Conservation (phyloP, 2,329 filamentous ascomycete species). For the Sporothrix globosa region DNA sequence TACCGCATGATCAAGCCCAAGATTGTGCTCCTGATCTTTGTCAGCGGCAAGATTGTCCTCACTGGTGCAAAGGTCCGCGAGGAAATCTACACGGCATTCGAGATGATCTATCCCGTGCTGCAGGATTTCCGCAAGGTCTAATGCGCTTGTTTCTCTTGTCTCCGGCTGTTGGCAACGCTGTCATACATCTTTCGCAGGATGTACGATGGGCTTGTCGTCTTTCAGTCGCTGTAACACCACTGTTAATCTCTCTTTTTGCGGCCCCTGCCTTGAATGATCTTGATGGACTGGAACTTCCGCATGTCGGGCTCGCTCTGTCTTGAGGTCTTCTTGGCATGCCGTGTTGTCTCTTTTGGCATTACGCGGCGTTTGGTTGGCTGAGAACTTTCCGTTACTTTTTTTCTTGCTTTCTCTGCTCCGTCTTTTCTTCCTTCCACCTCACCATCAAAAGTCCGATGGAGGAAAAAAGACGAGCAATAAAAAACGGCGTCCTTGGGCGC, state of each 20-base stretch:
- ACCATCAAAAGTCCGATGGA: conserved; percentile 13
- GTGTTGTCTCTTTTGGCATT: conserved; percentile 25
- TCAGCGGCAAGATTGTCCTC: conserved; percentile 96
- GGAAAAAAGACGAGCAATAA: conserved; percentile 16
- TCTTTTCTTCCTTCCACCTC: conserved; percentile 2
- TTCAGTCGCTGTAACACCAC: conserved; percentile 32
- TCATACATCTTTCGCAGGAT: not conserved
- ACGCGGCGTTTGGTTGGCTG: conserved; percentile 16
- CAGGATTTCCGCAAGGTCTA: conserved; percentile 48
- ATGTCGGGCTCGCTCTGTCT: not conserved
- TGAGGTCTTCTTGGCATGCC: not conserved
- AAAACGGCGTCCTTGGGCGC: conserved; percentile 29
- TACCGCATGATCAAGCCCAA: conserved; percentile 99
- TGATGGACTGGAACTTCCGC: not conserved
- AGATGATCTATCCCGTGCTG: conserved; percentile 95
- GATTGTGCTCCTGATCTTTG: conserved; percentile 97
- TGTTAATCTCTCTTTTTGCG: conserved; percentile 9
- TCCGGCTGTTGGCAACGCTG: not conserved
- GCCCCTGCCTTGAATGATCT: not conserved
- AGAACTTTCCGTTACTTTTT: not conserved
- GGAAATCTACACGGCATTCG: conserved; percentile 96
- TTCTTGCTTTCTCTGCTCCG: not conserved
- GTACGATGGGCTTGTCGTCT: not conserved
- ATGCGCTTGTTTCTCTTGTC: not conserved
- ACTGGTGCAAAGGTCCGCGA: conserved; percentile 97